Base-by-base conservation (phyloP, 805 yeast species). In the Saturnispora dispora region DNA sequence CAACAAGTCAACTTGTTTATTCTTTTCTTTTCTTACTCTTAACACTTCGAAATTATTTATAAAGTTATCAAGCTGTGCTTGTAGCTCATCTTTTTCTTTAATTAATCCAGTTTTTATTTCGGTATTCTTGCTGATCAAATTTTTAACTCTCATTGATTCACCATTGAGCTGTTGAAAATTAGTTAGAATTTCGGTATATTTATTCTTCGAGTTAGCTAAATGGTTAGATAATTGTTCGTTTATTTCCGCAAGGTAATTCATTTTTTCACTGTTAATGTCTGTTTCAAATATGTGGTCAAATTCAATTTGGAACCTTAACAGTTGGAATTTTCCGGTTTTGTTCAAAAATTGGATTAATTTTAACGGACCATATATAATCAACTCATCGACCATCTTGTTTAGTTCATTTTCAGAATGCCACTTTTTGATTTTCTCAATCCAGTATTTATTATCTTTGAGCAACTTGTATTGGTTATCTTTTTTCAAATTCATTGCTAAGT, bases 91-190 rank as follows among this genome's bases (percentile, higher is more conserved):
- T n/a, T 54, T 22, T 11, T 49, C 46, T 8, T 46, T 48, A 13
- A 55, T 55, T 2, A 47, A 45, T 22, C 55, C 52, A n/a, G 60
- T 45, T 45, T 62, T 63, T 5, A 46, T 51, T 5, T 44, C 45
- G 41, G 52, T 51, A n/a, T 65, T 54, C 20, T 57, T 57, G 33
- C 52, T 54, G 4, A 65, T 28, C 10, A 58, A 47, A 1, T 60
- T 52, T 42, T 63, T 64, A 47, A 63, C 61, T 50, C 60, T 61
- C 55, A 60, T 59, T 28, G 57, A 57, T 44, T 67, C 70, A 45
- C 61, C 69, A 48, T 63, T 65, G 46, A 64, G 46, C 50, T 66
- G 69, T 46, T 63, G 62, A 52, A 63, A 64, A 52, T 64, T 66
- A 41, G 57, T 58, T 22, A 63, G 54, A 27, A 66, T 53, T 23